These are phyloP conservation scores for Penicillium psychrofluorescens DNA, from an alignment of 495 filamentous ascomycete species.

Conservation along the genomic window DNA sequence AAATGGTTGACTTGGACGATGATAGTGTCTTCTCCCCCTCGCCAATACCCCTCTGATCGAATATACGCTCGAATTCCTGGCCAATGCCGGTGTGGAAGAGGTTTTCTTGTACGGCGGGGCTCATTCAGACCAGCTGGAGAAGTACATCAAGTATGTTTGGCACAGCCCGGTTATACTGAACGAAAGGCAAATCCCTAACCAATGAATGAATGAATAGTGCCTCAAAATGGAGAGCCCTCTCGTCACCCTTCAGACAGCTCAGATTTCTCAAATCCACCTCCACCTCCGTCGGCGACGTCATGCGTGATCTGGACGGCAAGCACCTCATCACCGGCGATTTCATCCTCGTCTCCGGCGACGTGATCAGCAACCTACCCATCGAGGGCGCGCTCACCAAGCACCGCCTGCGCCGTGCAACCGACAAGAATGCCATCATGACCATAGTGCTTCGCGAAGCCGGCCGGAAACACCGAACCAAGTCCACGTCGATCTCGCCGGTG, in stretches of 20 bases:
- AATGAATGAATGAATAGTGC: constrained; percentile 22
- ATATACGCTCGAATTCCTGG: constrained; percentile 94
- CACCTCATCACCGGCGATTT: constrained; percentile 86
- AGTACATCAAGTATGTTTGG: constrained; percentile 59
- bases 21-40: constrained; percentile 84
- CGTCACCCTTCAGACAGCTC: constrained; percentile 79
- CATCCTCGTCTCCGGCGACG: constrained; percentile 83
- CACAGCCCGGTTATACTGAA: not conserved
- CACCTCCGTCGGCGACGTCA: constrained; percentile 86
- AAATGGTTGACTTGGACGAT: no score
- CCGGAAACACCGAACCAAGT: constrained; percentile 65
- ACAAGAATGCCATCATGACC: constrained; percentile 98
- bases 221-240: constrained; percentile 60
- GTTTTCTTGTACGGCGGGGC: constrained; percentile 87
- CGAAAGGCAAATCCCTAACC: not conserved
- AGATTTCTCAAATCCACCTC: constrained; percentile 82
- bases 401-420: constrained; percentile 67
- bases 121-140: constrained; percentile 83
- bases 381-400: constrained; percentile 73
- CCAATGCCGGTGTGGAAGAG: constrained; percentile 85
- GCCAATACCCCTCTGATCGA: constrained; percentile 94
- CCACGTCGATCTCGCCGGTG: constrained; percentile 63
- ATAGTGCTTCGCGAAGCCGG: constrained; percentile 81
- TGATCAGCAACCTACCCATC: constrained; percentile 85
- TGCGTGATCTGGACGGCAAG: constrained; percentile 87